phyloP scores from a whole-genome alignment of 2,329 filamentous ascomycete species.

The Colletotrichum sp. region DNA sequence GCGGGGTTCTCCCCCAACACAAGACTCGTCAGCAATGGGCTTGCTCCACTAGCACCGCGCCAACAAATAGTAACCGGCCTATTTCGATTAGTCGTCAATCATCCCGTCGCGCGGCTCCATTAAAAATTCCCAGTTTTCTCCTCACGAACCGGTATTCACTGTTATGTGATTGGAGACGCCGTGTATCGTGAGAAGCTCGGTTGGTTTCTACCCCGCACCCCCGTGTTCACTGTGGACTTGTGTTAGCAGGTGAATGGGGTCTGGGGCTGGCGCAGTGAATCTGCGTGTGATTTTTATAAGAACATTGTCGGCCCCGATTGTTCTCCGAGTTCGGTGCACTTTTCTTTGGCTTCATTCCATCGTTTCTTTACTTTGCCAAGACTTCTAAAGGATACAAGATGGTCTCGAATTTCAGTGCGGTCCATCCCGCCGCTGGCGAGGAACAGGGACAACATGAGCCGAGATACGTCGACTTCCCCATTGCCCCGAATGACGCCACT shows the following conservation, averaged over 20 bases:
- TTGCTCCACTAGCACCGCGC: neutral
- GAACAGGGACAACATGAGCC: neutral
- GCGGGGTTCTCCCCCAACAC: neutral
- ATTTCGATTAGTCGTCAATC: neutral
- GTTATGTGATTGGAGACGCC: neutral
- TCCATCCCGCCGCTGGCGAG: neutral
- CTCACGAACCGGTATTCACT: neutral
- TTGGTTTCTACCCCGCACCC: neutral
- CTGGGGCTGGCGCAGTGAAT: neutral
- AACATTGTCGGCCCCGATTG: neutral
- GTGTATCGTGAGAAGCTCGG: neutral
- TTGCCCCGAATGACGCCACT: neutral
- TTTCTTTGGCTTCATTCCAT: neutral
- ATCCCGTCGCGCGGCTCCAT: neutral
- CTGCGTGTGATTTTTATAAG: neutral
- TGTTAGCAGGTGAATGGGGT: neutral
- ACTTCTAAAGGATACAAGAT: accelerated
- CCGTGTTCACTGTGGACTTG: neutral
- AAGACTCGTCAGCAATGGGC: neutral
- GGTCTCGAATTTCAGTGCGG: neutral
- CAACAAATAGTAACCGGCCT: neutral
- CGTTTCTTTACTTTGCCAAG: neutral
- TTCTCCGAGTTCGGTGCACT: neutral
- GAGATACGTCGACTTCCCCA: neutral
- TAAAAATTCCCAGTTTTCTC: neutral